phyloP scores from a whole-genome alignment of 805 yeast genomes.

The Vanderwaltozyma verrucispora region DNA sequence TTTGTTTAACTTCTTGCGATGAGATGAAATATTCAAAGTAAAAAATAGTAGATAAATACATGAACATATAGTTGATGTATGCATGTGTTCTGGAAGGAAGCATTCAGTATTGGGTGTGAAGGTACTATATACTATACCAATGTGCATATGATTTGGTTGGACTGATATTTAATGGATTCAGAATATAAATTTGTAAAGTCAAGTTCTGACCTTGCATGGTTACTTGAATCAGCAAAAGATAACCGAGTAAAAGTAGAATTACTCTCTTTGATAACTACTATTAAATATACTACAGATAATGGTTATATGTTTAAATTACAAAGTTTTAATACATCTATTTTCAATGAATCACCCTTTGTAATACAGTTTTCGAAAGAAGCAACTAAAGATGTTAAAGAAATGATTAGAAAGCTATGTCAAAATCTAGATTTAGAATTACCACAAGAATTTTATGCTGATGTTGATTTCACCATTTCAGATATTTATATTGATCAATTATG shows the following conservation, averaged over 20 bases:
- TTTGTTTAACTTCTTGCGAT: no score
- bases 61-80: no score
- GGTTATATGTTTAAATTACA: not conserved
- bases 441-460: conserved; percentile 2
- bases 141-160: no score
- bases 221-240: no score
- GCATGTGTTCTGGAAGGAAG: no score
- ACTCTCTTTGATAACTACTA: not conserved
- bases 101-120: no score
- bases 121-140: no score
- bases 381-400: not conserved
- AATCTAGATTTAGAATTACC: conserved; percentile 4
- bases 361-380: not conserved
- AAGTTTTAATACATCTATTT: not conserved
- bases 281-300: not conserved
- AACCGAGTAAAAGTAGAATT: no score
- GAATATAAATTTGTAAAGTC: no score
- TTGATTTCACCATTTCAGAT: conserved; percentile 6
- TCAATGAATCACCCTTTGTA: not conserved
- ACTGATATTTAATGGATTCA: no score
- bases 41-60: not conserved
- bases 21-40: no score
- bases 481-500: conserved; percentile 13
- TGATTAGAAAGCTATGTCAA: not conserved
- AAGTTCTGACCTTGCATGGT: no score